phyloP scores from a whole-genome alignment of 306 rosid species.

The Inga laurina region DNA sequence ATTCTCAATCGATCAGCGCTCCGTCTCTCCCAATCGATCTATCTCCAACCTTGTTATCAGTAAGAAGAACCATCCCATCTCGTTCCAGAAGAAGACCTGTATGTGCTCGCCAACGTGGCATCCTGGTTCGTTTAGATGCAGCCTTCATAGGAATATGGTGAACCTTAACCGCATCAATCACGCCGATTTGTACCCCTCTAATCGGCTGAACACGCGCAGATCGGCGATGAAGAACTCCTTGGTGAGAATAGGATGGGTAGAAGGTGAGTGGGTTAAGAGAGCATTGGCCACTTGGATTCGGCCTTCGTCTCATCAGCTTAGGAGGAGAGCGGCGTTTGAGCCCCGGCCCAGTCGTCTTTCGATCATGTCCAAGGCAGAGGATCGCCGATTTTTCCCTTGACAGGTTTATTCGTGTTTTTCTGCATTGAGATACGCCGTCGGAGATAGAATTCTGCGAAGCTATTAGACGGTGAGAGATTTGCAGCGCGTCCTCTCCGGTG shows the following conservation, averaged over 20 bases:
- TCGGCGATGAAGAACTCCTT: conserved; percentile 97
- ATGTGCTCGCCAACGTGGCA: conserved; percentile 94
- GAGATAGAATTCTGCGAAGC: conserved; percentile 34
- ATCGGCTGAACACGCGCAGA: conserved; percentile 81
- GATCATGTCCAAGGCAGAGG: conserved; percentile 59
- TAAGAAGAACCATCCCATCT: conserved; percentile 55
- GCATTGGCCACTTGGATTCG: conserved; percentile 86
- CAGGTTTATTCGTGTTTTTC: conserved; percentile 49
- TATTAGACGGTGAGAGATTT: not conserved
- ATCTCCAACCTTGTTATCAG: conserved; percentile 57
- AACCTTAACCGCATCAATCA: conserved; percentile 24
- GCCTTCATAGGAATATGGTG: conserved; percentile 65
- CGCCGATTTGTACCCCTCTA: conserved; percentile 50
- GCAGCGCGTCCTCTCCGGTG: conserved; percentile 35
- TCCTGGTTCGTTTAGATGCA: conserved; percentile 92
- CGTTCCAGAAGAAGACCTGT: conserved; percentile 66
- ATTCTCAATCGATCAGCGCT: conserved; percentile 75
- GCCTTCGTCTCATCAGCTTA: conserved; percentile 87
- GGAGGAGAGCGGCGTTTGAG: conserved; percentile 66
- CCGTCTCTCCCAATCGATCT: conserved; percentile 79
- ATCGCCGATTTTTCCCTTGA: conserved; percentile 38
- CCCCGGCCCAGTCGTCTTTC: conserved; percentile 84
- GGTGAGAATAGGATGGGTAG: conserved; percentile 89
- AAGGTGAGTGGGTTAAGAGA: conserved; percentile 92
- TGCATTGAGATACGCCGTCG: conserved; percentile 44